Evolutionary conservation across 345 rosid species (phyloP).

Genomic region (Pugionium cornutum): DNA sequence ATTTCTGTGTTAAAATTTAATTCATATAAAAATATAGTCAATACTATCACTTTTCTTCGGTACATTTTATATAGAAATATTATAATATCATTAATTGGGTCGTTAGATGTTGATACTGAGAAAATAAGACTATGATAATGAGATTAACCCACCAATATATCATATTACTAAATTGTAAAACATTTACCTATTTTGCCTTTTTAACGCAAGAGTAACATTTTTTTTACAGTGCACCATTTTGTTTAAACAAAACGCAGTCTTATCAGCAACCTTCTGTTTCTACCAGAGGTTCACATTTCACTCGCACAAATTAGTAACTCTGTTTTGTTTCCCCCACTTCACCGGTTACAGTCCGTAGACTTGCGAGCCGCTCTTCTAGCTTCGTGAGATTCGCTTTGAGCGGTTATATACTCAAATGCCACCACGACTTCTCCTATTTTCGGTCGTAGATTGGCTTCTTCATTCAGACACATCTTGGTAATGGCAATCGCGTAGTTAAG

Average conservation of each 20-base stretch:
- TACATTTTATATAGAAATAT: no score
- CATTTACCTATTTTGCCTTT: neutral
- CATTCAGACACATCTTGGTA: constrained; percentile 85
- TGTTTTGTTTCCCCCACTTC: constrained; percentile 15
- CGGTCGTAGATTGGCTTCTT: constrained; percentile 79
- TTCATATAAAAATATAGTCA: neutral
- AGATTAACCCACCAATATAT: neutral
- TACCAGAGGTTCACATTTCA: constrained; percentile 27
- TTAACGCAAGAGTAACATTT: constrained; percentile 5
- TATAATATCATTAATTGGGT: no score
- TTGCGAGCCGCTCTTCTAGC: constrained; percentile 31
- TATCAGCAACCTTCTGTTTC: constrained; percentile 25
- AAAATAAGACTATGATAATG: constrained; percentile 1
- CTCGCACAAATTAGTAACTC: constrained; percentile 20
- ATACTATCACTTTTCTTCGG: neutral
- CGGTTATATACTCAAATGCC: constrained; percentile 72
- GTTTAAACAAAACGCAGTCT: constrained; percentile 2
- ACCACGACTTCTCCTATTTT: constrained; percentile 76
- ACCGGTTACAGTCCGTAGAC: constrained; percentile 22
- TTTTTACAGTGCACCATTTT: neutral
- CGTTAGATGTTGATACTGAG: neutral
- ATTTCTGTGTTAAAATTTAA: neutral
- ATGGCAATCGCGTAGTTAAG: constrained; percentile 81
- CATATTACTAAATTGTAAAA: neutral
- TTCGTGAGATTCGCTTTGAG: constrained; percentile 45